A percentile compares a stretch with the other conserved stretches of the same genome.
Evolutionary conservation across 2,329 filamentous ascomycete genomes (phyloP).

Genomic region (Claviceps fusiformis): DNA sequence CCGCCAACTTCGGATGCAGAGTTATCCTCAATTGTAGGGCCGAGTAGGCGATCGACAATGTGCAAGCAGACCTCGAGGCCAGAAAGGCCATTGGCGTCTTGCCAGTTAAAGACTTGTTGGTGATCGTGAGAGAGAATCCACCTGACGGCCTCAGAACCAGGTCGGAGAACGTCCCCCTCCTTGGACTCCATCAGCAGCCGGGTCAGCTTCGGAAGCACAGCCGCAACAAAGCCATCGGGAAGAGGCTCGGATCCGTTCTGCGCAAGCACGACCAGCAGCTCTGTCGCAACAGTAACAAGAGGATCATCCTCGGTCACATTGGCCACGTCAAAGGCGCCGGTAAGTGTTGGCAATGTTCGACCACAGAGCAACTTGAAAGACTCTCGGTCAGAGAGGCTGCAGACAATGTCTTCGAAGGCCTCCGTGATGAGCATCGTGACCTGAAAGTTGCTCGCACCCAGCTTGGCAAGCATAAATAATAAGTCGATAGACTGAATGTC

Average conservation of each 20-base stretch:
- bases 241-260: constrained; percentile 76
- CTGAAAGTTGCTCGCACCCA: constrained; percentile 83
- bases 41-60: constrained; percentile 83
- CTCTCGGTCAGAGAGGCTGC: constrained; percentile 50
- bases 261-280: constrained; percentile 67
- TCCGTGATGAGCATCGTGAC: constrained; percentile 78
- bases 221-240: constrained; percentile 71
- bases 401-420: constrained; percentile 78
- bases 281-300: constrained; percentile 74
- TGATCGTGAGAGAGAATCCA: constrained; percentile 84
- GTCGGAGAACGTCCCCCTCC: constrained; percentile 81
- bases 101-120: constrained; percentile 78
- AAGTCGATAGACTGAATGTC: constrained; percentile 65
- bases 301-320: constrained; percentile 74
- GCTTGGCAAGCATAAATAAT: constrained; percentile 78
- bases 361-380: constrained; percentile 67
- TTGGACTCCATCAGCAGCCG: constrained; percentile 66
- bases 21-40: constrained; percentile 75
- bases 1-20: constrained; percentile 93
- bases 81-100: constrained; percentile 63
- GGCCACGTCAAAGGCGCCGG: constrained; percentile 78
- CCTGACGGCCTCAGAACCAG: constrained; percentile 74
- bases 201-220: constrained; percentile 76
- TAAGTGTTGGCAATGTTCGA: constrained; percentile 78
- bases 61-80: constrained; percentile 80